Evolutionary conservation across 495 filamentous ascomycete genomes (phyloP).

Genomic region (Cladorrhinum samala): DNA sequence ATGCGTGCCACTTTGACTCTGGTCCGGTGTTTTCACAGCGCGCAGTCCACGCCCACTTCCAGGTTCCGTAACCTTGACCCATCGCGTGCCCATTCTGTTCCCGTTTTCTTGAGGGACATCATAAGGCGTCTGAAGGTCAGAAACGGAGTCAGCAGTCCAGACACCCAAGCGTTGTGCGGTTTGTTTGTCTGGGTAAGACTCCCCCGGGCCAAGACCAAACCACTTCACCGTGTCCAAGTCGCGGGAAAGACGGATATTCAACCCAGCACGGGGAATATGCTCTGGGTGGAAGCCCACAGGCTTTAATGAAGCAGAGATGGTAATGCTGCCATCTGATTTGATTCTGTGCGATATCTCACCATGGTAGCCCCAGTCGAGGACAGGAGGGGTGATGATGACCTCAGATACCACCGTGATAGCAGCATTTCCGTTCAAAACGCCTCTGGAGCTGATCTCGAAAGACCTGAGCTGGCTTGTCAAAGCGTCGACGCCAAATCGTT

Average conservation of each 20-base stretch:
- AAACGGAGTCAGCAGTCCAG: slow-evolving; percentile 36
- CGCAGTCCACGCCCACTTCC: slow-evolving; percentile 23
- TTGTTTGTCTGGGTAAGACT: slow-evolving; percentile 58
- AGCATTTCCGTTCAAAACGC: slow-evolving; percentile 13
- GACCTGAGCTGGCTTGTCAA: slow-evolving; percentile 39
- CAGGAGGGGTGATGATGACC: slow-evolving; percentile 40
- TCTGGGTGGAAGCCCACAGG: slow-evolving; percentile 31
- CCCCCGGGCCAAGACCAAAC: slow-evolving; percentile 59
- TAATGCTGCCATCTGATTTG: slow-evolving; percentile 33
- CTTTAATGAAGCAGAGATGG: slow-evolving; percentile 35
- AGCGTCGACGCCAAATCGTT: slow-evolving; percentile 29
- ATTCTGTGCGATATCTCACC: slow-evolving; percentile 45
- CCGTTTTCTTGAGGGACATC: slow-evolving; percentile 60
- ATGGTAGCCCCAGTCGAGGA: slow-evolving; percentile 52
- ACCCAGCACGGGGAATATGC: slow-evolving; percentile 52
- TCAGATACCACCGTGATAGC: slow-evolving; percentile 28
- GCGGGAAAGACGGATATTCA: slow-evolving; percentile 40
- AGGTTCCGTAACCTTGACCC: slow-evolving; percentile 35
- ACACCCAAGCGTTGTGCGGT: slow-evolving; percentile 47
- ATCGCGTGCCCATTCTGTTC: slow-evolving; percentile 54
- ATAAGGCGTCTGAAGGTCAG: slow-evolving; percentile 49
- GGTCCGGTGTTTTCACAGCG: slow-evolving; percentile 2
- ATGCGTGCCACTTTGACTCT: slow-evolving; percentile 15
- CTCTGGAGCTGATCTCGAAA: slow-evolving; percentile 30
- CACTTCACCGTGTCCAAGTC: slow-evolving; percentile 39